Conservation (phyloP, 2,329 filamentous ascomycete species). For the Rhinocladiella mackenziei region DNA sequence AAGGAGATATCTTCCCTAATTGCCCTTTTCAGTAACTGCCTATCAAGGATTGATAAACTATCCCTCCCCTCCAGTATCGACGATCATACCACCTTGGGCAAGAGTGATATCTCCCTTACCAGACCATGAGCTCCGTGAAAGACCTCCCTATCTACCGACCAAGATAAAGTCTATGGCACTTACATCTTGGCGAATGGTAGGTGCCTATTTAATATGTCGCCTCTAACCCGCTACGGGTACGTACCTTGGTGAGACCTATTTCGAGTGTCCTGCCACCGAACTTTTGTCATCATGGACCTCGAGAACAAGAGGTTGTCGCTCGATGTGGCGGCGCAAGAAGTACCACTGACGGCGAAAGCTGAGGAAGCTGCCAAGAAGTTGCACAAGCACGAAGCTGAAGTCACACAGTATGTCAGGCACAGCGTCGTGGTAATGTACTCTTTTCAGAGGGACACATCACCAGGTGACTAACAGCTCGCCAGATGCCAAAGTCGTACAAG, state of each 20-base stretch:
- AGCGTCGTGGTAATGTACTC: not conserved
- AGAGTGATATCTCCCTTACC: no score
- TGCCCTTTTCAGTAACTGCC: constrained; percentile 5
- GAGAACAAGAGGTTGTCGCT: not conserved
- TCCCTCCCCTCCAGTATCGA: no score
- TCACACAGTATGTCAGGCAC: not conserved
- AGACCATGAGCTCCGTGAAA: no score
- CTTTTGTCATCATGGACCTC: not conserved
- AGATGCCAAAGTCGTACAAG: not conserved
- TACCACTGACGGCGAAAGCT: not conserved
- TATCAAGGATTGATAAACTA: not conserved
- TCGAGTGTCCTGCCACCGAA: not conserved
- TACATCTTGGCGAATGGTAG: no score
- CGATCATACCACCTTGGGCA: no score
- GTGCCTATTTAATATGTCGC: not conserved
- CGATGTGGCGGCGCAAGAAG: not conserved
- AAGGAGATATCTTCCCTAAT: not conserved
- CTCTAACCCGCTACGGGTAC: not conserved
- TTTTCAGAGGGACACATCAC: no score
- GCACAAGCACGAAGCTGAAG: not conserved
- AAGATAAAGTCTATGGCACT: no score
- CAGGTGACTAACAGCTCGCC: not conserved
- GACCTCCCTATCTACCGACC: no score
- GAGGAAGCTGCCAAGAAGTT: not conserved
- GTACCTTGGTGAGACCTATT: not conserved